Percentiles rank a stretch among this genome's conserved stretches.
phyloP scores from a whole-genome alignment of 2,329 filamentous ascomycete species.

The Diplodia mutila region DNA sequence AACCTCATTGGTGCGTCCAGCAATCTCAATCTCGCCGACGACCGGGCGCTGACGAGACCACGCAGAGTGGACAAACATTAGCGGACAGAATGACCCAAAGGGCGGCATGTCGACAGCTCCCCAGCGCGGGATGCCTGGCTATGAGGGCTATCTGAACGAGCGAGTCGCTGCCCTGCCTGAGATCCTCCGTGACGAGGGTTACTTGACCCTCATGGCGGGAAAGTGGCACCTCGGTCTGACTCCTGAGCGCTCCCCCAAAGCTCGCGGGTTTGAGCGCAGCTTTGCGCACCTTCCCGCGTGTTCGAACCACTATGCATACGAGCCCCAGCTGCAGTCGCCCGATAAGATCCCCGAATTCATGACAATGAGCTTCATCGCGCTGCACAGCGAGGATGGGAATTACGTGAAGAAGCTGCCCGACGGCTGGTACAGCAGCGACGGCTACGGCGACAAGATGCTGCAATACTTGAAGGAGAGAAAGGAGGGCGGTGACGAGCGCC shows the following conservation, averaged over 20 bases:
- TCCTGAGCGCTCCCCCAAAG: constrained; percentile 59
- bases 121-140: constrained; percentile 62
- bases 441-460: constrained; percentile 47
- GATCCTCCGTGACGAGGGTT: constrained; percentile 61
- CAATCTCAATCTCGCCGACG: no score
- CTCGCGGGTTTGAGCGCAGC: constrained; percentile 62
- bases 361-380: constrained; percentile 47
- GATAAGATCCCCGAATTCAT: constrained; percentile 46
- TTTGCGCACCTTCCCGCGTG: constrained; percentile 60
- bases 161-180: constrained; percentile 62
- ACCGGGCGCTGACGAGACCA: not conserved
- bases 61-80: constrained; percentile 59
- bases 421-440: constrained; percentile 45
- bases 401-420: constrained; percentile 43
- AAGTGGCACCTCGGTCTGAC: constrained; percentile 68
- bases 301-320: constrained; percentile 58
- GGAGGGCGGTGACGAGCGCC: constrained; percentile 43
- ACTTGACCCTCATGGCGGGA: constrained; percentile 63
- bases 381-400: constrained; percentile 45
- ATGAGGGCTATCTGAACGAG: constrained; percentile 67
- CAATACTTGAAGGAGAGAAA: constrained; percentile 42
- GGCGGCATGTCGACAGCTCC: constrained; percentile 57
- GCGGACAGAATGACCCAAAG: constrained; percentile 57
- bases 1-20: constrained; percentile 33
- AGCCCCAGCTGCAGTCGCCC: constrained; percentile 47